Percentiles rank a stretch among this genome's conserved stretches.
Conservation (phyloP, 805 yeast species). For the Aciculoconidium aculeatum region DNA sequence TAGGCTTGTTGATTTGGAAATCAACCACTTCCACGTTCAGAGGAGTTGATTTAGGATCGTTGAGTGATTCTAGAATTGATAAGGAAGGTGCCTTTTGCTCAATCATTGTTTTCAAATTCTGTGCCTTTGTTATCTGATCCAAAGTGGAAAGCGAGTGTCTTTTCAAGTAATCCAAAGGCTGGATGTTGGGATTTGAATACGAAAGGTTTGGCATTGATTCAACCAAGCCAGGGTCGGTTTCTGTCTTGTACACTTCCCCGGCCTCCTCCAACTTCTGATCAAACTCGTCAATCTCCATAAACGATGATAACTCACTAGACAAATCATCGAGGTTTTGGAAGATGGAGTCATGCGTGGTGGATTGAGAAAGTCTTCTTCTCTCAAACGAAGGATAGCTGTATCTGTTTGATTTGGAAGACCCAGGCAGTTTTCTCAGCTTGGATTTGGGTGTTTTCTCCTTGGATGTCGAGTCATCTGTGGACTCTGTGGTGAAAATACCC, state of each 20-base stretch:
- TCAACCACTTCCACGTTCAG: conserved; percentile 4
- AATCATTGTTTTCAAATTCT: conserved; percentile 3
- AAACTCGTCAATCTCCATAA: conserved; percentile 3
- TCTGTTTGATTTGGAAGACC: conserved; percentile 5
- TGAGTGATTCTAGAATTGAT: conserved; percentile 6
- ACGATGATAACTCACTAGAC: conserved; percentile 20
- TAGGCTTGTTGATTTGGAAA: conserved; percentile 1
- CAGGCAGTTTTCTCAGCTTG: conserved; percentile 1
- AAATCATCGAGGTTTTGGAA: conserved; percentile 23
- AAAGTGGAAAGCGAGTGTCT: conserved; percentile 6
- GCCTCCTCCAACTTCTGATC: conserved; percentile 1
- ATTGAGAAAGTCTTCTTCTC: conserved; percentile 11
- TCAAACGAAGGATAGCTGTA: conserved; percentile 5
- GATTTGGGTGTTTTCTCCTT: conserved; percentile 1
- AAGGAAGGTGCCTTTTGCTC: conserved; percentile 4
- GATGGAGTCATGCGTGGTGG: conserved; percentile 23
- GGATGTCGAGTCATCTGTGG: too few species aligned
- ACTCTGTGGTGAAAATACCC: too few species aligned
- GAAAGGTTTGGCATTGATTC: neutral
- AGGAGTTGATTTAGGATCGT: conserved; percentile 1
- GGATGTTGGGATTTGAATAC: neutral
- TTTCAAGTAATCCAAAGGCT: conserved; percentile 1
- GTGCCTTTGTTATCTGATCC: conserved; percentile 1
- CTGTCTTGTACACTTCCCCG: neutral
- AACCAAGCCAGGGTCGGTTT: neutral